A percentile compares a stretch with the other conserved stretches of the same genome.
These are phyloP conservation scores for Populus tomentosa DNA, from an alignment of 441 rosid species.

Conservation along the genomic window DNA sequence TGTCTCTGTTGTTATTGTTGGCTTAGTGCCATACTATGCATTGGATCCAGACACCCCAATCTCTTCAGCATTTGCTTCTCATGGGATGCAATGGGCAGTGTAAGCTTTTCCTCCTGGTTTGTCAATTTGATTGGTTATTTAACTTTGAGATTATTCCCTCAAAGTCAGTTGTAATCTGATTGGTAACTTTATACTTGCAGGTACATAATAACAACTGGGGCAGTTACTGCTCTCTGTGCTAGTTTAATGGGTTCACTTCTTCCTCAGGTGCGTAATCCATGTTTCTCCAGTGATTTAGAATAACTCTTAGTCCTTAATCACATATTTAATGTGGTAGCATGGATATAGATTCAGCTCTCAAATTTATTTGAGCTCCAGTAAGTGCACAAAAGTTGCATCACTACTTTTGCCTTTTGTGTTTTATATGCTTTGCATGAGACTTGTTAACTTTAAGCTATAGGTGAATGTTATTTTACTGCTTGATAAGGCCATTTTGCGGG, in stretches of 20 bases:
- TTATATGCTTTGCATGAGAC: background rate
- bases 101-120: constrained; percentile 34
- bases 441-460: background rate
- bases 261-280: constrained; percentile 53
- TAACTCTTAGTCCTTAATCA: background rate
- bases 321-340: background rate
- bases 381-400: background rate
- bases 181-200: constrained; percentile 30
- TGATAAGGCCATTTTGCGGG: background rate
- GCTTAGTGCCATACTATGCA: constrained; percentile 76
- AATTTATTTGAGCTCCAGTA: background rate
- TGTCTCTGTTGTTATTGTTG: constrained; percentile 81
- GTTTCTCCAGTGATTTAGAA: background rate
- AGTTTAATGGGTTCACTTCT: constrained; percentile 81
- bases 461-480: background rate
- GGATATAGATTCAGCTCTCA: background rate
- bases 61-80: constrained; percentile 79
- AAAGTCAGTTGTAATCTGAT: background rate
- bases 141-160: background rate
- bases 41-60: constrained; percentile 88
- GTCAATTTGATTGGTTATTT: background rate
- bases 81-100: constrained; percentile 98
- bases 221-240: constrained; percentile 76
- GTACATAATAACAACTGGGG: constrained; percentile 68
- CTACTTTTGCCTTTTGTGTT: background rate